Evolutionary conservation across 2,329 filamentous ascomycete species (phyloP), one percentile per base, ranked within the genome.

Genomic region (Neofusicoccum laricinum): DNA sequence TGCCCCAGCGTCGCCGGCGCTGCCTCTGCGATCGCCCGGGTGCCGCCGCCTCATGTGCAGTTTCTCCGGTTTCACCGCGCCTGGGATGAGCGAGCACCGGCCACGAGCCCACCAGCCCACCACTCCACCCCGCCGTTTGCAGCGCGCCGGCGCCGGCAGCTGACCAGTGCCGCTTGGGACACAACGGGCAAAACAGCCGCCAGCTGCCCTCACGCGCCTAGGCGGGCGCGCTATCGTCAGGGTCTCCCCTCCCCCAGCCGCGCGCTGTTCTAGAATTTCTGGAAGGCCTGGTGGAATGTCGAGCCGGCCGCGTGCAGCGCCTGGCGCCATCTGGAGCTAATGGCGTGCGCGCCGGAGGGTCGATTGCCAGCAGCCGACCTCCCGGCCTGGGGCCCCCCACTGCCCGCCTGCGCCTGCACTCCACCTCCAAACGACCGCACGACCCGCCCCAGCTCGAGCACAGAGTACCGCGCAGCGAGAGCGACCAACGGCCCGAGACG

Each of bases 1-100:
- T n/a, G n/a, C n/a, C n/a, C n/a, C n/a, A n/a, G n/a, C n/a, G n/a
- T n/a, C n/a, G n/a, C n/a, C n/a, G n/a, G n/a, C n/a, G n/a, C n/a
- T 6, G 25, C 25, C 25, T 4, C 25, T 30, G 25, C 25, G 50
- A 53, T 53, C 50, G 50, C 17, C 50, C 50, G 50, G 50, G 50
- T 14, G 51, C 51, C 53, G 53, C 38, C 53, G 53, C 38, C 25
- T n/a, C n/a, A n/a, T 30, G 12, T 30, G 51, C 5, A 34, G 53
- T 46, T 59, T 59, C 55, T 45, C 55, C 55, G 55, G 53, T 45
- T 58, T 58, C 53, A n/a, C 51, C 36, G 51, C 51, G 51, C 34
- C 50, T 34, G 30, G 32, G n/a, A 40, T 7, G 49, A 30, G 25
- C 25, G 25, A 30, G 25, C 25, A 7, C n/a, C n/a, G n/a, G n/a